These are phyloP conservation scores for Tylopilus vinaceipallidus DNA, from an alignment of 768 basidiomycete species.

Conservation along the genomic window DNA sequence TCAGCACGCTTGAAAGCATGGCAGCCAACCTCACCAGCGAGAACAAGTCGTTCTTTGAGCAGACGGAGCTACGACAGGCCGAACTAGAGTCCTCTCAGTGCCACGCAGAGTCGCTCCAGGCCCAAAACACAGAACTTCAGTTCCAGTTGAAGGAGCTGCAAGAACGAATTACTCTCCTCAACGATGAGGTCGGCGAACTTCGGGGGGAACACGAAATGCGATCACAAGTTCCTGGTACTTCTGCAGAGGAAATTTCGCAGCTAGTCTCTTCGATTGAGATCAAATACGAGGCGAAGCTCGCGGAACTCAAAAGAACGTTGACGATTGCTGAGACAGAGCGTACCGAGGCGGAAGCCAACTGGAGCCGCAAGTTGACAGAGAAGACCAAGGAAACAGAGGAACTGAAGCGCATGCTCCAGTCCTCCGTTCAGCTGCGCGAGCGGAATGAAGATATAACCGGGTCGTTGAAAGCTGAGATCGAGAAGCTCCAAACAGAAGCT, in stretches of 20 bases:
- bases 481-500: slow-evolving; percentile 47
- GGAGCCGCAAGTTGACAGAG: slow-evolving; percentile 81
- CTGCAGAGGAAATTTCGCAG: slow-evolving; percentile 66
- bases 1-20: slow-evolving; percentile 67
- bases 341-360: slow-evolving; percentile 83
- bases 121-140: slow-evolving; percentile 79
- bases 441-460: slow-evolving; percentile 51
- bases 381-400: slow-evolving; percentile 77
- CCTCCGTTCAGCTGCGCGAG: slow-evolving; percentile 57
- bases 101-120: slow-evolving; percentile 70
- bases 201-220: slow-evolving; percentile 54
- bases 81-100: slow-evolving; percentile 83
- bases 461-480: slow-evolving; percentile 55
- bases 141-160: slow-evolving; percentile 82
- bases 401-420: slow-evolving; percentile 56
- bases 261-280: slow-evolving; percentile 71
- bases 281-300: slow-evolving; percentile 73
- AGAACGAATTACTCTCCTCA: slow-evolving; percentile 68
- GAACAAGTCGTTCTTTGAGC: slow-evolving; percentile 81
- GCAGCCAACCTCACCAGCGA: slow-evolving; percentile 68
- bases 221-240: slow-evolving; percentile 41
- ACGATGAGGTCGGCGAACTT: slow-evolving; percentile 66
- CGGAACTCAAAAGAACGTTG: slow-evolving; percentile 68
- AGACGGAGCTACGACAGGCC: slow-evolving; percentile 83
- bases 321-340: slow-evolving; percentile 74